Evolutionary conservation across 139 green algal genomes (phyloP), one percentile per base, ranked within the genome.

Genomic region (Volvox africanus): DNA sequence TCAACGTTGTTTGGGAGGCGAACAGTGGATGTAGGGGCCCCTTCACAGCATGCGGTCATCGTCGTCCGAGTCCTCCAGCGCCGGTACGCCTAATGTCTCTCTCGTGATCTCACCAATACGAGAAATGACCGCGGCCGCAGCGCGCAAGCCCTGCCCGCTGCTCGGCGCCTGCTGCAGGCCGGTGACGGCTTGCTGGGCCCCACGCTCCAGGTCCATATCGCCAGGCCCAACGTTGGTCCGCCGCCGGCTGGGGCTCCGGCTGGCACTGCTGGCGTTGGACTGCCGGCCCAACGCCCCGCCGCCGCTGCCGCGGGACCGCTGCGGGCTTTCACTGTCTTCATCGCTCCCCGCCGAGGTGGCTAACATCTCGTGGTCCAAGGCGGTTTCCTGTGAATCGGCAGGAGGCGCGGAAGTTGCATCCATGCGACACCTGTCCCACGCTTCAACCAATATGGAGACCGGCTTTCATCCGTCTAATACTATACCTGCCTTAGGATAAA

Each of bases 21-120:
- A 9, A 55, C 44, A 55, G 44, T 55, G 44, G 5, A 14, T 55
- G 44, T 9, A 55, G 9, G 44, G 2, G 6, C 65, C 65, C 32
- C 71, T 36, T 82, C n/a, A 90, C n/a, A 90, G 55, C 75, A 90
- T 77, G 73, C 86, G 86, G 55, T 90, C 86, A 14, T 90, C 86
- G 75, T 90, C 86, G 33, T 90, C 86, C 32, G 75, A 85, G 55
- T 90, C 86, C 71, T 90, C 86, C 44, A 90, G 73, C 32, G 24
- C 18, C 71, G 20, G 20, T 50, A 89, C 18, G 44, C 85, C 85
- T 50, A 90, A 21, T 33, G 75, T 84, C 32, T 84, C 86, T 6
- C 55, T 26, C 0, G 35, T 44, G 1, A 73, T n/a, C 14, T 73
- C 20, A 20, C 37, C 85, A 17, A 89, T 37, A 62, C 30, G 28